Base-by-base conservation (phyloP, 2,329 filamentous ascomycete genomes). In the Claviceps maximensis region DNA sequence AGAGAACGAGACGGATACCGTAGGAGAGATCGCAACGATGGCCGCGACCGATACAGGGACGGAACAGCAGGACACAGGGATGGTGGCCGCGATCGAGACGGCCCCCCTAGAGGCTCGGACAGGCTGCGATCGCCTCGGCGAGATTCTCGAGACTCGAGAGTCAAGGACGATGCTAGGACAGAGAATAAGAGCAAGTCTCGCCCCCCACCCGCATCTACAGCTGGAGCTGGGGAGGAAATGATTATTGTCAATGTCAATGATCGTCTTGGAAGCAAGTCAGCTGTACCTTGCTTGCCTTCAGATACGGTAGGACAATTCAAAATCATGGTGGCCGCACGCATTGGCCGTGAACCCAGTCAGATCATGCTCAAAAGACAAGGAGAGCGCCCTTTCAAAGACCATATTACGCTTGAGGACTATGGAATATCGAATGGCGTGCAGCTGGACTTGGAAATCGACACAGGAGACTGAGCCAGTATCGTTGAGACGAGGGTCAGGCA, bases 231-330 rank as follows among this genome's bases (percentile, higher is more conserved):
- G 6, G 86, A 94, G 64, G 84, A 89, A 53, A 94, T 96, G 86
- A 96, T 97, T 59, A 80, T 95, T 50, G 90, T 97, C 19, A 82
- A 91, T 62, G 83, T 97, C 64, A 97, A 97, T 67, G 91, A 97
- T 69, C 80, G 91, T n/a, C 74, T 97, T 38, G 91, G 91, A 13
- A 96, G 91, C n/a, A 95, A 95, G 64, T 88, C 90, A 17, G 86
- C 87, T 51, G 93, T 97, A 58, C 91, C 91, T 0, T 96, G 90
- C 66, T 74, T 95, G 54, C 83, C 87, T 0, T 86, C 82, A 3
- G 91, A 97, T 70, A 84, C 83, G 8, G 84, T 96, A 58, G 84
- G 84, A 58, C 78, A 90, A 56, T 89, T 96, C 72, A 96, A 96
- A 71, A 84, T 89, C 47, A 85, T 94, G 76, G 89, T 96, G 25